Percentiles rank a stretch among this genome's conserved stretches.
These are phyloP conservation scores for Emmonsiellopsis sp. DNA, from an alignment of 2,329 filamentous ascomycete species.

Conservation along the genomic window DNA sequence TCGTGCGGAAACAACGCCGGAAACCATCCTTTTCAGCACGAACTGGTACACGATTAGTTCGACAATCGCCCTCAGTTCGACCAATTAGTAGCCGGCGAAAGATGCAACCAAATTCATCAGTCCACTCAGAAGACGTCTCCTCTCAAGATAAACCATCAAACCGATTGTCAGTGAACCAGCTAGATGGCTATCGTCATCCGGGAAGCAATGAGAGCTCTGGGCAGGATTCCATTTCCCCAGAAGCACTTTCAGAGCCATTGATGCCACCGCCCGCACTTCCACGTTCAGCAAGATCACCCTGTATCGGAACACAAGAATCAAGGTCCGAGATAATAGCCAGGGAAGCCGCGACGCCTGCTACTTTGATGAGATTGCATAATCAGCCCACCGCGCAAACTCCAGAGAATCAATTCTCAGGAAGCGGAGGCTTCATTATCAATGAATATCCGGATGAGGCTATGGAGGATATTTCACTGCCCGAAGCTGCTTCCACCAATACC, in stretches of 20 bases:
- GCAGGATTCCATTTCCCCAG: conserved; percentile 41
- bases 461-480: conserved; percentile 63
- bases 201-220: conserved; percentile 38
- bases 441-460: conserved; percentile 48
- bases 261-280: conserved; percentile 43
- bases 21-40: conserved; percentile 28
- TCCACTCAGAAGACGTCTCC: conserved; percentile 26
- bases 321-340: conserved; percentile 24
- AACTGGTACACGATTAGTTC: conserved; percentile 27
- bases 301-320: conserved; percentile 25
- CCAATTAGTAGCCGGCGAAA: conserved; percentile 28
- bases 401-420: conserved; percentile 27
- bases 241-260: conserved; percentile 40
- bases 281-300: conserved; percentile 31
- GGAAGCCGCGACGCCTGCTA: conserved; percentile 74
- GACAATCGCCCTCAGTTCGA: conserved; percentile 37
- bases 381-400: conserved; percentile 33
- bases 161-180: conserved; percentile 16
- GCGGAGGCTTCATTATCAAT: conserved; percentile 27
- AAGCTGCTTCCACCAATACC: conserved; percentile 51
- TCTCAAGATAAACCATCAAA: conserved; percentile 22
- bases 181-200: conserved; percentile 20
- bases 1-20: conserved; percentile 30
- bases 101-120: conserved; percentile 19
- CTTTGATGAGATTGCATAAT: conserved; percentile 66